Conservation (phyloP, 495 filamentous ascomycete genomes). For the Lasiosphaeria hispida region DNA sequence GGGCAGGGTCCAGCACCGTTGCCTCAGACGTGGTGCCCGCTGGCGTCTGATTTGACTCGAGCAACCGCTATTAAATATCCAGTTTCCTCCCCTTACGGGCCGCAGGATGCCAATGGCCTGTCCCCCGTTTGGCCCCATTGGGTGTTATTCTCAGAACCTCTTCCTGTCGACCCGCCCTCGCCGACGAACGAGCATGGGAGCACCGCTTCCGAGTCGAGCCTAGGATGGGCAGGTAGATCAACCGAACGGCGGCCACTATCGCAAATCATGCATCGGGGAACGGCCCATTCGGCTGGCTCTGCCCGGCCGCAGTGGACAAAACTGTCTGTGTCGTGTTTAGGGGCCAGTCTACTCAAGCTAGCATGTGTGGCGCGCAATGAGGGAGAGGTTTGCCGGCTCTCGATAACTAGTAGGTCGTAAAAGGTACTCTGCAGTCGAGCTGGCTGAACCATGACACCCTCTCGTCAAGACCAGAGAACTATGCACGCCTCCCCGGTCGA, state of each 20-base stretch:
- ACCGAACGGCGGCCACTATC: constrained; percentile 8
- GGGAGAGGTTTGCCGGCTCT: too few relatives aligned
- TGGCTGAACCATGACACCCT: too few relatives aligned
- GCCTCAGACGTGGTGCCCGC: neutral
- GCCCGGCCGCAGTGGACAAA: neutral
- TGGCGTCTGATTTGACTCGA: neutral
- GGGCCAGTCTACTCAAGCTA: too few relatives aligned
- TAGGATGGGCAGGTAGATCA: neutral
- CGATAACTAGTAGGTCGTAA: too few relatives aligned
- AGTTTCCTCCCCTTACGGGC: neutral
- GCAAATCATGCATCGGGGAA: constrained; percentile 10
- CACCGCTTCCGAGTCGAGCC: neutral
- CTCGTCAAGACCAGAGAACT: too few relatives aligned
- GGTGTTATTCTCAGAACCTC: neutral
- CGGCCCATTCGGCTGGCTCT: constrained; percentile 10
- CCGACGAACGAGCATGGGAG: neutral
- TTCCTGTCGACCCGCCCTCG: neutral
- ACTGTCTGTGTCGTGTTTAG: neutral
- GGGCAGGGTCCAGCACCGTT: neutral
- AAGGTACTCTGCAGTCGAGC: too few relatives aligned
- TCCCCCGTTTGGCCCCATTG: neutral
- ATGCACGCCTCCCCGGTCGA: neutral
- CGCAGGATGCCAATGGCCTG: neutral
- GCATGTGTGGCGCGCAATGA: too few relatives aligned
- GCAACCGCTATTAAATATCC: neutral